A percentile compares a stretch with the other conserved stretches of the same genome.
phyloP scores from a whole-genome alignment of 164 flowering plant genomes.

The Vitis rotundifolia region DNA sequence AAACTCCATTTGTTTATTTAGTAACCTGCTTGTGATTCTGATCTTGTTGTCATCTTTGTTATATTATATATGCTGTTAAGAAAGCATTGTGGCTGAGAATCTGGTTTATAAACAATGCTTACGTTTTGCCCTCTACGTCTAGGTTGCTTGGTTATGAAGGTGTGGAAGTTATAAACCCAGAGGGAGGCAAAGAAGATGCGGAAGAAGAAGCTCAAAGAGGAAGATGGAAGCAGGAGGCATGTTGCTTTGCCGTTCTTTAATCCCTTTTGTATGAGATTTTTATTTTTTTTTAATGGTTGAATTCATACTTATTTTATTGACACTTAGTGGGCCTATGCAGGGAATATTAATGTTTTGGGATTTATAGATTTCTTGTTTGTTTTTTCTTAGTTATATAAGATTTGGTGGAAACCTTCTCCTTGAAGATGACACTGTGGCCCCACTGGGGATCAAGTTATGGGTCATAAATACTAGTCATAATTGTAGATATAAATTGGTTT shows the following conservation, averaged over 20 bases:
- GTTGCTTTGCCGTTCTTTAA: background rate
- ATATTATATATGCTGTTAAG: background rate
- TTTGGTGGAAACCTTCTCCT: background rate
- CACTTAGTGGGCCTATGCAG: background rate
- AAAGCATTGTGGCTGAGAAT: background rate
- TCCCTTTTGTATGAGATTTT: background rate
- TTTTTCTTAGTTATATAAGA: background rate
- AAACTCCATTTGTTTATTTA: too few species aligned
- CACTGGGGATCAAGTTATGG: background rate
- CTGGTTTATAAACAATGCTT: background rate
- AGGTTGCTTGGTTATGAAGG: conserved; percentile 79
- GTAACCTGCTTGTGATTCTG: too few species aligned
- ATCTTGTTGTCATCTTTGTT: too few species aligned
- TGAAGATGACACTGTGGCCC: background rate
- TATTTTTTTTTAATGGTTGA: too few species aligned
- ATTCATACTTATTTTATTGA: background rate
- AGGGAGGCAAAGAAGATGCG: conserved; percentile 83
- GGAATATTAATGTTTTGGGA: background rate
- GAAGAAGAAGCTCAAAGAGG: conserved; percentile 83
- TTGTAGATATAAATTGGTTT: too few species aligned
- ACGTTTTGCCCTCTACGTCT: background rate
- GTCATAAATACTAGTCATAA: too few species aligned
- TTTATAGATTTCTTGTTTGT: background rate
- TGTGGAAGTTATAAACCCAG: conserved; percentile 83
- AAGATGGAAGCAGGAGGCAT: conserved; percentile 87